Evolutionary conservation across 2,329 filamentous ascomycete species (phyloP).

Genomic region (Knoxdaviesia capensis): DNA sequence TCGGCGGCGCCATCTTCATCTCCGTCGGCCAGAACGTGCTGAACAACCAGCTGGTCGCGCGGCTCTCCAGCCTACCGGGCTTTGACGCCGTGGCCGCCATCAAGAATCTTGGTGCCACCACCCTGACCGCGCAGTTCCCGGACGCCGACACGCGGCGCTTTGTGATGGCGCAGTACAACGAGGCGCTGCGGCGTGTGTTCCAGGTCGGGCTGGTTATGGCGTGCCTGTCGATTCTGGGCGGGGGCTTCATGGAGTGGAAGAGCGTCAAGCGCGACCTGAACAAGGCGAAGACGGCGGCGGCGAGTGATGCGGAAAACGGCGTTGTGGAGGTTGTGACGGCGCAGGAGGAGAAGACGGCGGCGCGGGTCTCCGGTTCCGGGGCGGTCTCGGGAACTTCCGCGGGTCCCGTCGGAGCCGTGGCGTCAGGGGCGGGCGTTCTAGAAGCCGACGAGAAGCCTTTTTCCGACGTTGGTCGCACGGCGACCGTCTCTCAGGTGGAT

Average conservation of each 20-base stretch:
- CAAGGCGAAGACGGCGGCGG: too few relatives aligned
- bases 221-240: constrained; percentile 31
- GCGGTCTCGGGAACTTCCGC: too few relatives aligned
- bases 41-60: constrained; percentile 16
- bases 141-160: constrained; percentile 11
- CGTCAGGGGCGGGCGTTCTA: too few relatives aligned
- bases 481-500: too few relatives aligned
- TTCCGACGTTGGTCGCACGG: too few relatives aligned
- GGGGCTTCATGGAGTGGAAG: constrained; percentile 38
- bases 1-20: constrained; percentile 24
- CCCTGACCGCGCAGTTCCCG: constrained; percentile 12
- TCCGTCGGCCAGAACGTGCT: constrained; percentile 25
- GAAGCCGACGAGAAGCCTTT: too few relatives aligned
- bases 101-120: constrained; percentile 5
- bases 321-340: too few relatives aligned
- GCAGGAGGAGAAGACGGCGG: too few relatives aligned
- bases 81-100: constrained; percentile 6
- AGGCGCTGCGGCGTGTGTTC: constrained; percentile 35
- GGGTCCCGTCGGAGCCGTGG: too few relatives aligned
- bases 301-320: too few relatives aligned
- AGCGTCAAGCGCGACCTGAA: constrained; percentile 13
- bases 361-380: too few relatives aligned
- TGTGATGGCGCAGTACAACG: constrained; percentile 42
- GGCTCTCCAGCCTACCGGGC: constrained; percentile 11
- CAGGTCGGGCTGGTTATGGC: constrained; percentile 36